Evolutionary conservation across 2,329 filamentous ascomycete species (phyloP).

Genomic region (Sporothrix euskadiensis): DNA sequence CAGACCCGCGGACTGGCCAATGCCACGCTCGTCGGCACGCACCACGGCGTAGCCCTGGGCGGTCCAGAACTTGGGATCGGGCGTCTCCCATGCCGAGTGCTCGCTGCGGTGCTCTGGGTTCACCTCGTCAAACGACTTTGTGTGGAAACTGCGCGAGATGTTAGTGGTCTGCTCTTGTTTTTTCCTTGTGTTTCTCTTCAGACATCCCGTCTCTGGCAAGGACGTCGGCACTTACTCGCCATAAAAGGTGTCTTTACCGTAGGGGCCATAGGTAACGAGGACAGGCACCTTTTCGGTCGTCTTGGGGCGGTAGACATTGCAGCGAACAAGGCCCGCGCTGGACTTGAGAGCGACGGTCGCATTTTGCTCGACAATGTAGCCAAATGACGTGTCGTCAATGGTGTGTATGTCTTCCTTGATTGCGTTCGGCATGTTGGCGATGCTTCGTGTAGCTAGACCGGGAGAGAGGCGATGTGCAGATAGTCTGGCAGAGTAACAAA

Average conservation of each 20-base stretch:
- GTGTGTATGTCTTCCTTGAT: constrained; percentile 36
- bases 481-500: neutral
- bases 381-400: constrained; percentile 38
- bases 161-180: too few relatives aligned
- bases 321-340: constrained; percentile 40
- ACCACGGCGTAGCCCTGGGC: constrained; percentile 56
- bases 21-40: constrained; percentile 53
- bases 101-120: constrained; percentile 54
- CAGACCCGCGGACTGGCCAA: constrained; percentile 50
- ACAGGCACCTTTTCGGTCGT: constrained; percentile 51
- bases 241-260: constrained; percentile 72
- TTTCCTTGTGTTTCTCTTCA: too few relatives aligned
- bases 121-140: constrained; percentile 49
- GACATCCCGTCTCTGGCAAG: constrained; percentile 23
- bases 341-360: constrained; percentile 40
- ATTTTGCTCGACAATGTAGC: constrained; percentile 47
- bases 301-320: constrained; percentile 45
- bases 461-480: neutral
- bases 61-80: constrained; percentile 60
- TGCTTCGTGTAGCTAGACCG: neutral
- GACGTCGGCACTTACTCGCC: constrained; percentile 34
- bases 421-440: constrained; percentile 37
- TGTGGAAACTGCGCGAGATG: constrained; percentile 40
- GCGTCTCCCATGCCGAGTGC: constrained; percentile 61
- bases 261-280: constrained; percentile 70